Percentiles rank a stretch among this genome's conserved stretches.
Evolutionary conservation across 2,329 filamentous ascomycete genomes (phyloP).

Genomic region (Ophiostoma quercus): DNA sequence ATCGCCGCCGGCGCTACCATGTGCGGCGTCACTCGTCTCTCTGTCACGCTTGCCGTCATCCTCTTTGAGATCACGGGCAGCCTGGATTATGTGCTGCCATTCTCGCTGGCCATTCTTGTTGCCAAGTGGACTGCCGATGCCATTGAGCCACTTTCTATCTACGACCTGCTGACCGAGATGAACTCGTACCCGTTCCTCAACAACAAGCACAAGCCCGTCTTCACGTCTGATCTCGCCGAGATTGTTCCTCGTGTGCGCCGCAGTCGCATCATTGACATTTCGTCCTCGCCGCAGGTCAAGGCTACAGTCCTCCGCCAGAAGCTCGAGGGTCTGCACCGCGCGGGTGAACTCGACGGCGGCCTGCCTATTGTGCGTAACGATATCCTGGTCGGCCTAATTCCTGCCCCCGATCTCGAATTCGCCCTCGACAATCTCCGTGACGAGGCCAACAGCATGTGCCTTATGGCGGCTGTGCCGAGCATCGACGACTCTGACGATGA

Average conservation of each 20-base stretch:
- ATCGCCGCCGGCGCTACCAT: constrained; percentile 94
- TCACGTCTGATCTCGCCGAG: constrained; percentile 81
- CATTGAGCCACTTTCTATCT: constrained; percentile 89
- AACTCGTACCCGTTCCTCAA: constrained; percentile 97
- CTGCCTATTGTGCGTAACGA: constrained; percentile 77
- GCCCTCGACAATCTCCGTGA: constrained; percentile 79
- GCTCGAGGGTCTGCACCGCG: constrained; percentile 72
- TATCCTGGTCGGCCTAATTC: constrained; percentile 82
- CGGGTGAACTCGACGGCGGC: constrained; percentile 87
- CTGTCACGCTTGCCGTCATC: constrained; percentile 90
- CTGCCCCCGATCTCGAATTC: constrained; percentile 88
- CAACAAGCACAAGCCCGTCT: constrained; percentile 87
- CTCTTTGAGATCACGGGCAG: constrained; percentile 94
- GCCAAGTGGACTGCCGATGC: constrained; percentile 99
- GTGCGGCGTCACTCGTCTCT: constrained; percentile 92
- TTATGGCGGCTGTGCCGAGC: constrained; percentile 68
- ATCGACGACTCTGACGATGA: constrained; percentile 61
- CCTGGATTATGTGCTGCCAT: constrained; percentile 89
- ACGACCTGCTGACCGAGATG: constrained; percentile 92
- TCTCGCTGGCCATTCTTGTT: constrained; percentile 84
- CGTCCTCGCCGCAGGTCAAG: constrained; percentile 70
- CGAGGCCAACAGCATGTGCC: constrained; percentile 66
- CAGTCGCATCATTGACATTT: constrained; percentile 83
- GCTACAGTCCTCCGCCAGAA: constrained; percentile 73
- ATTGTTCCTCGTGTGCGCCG: constrained; percentile 72